A percentile compares a stretch with the other conserved stretches of the same genome.
Evolutionary conservation across 805 yeast genomes (phyloP).

Genomic region (Lipomyces chichibuensis): DNA sequence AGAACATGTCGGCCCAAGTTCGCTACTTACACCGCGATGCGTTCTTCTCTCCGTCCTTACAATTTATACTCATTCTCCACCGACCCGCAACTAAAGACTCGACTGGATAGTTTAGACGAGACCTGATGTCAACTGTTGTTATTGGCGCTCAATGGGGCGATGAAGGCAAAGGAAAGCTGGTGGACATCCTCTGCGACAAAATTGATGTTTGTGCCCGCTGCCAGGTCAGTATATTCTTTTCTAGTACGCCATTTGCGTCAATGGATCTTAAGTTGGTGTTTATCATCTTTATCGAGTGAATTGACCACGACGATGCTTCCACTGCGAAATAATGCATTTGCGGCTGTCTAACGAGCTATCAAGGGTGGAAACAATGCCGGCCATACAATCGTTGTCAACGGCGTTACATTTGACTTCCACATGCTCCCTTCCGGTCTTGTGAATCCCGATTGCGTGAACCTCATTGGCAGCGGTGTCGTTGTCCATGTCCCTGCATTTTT

Average conservation of each 20-base stretch:
- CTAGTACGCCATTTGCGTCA: neutral
- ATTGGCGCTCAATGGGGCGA: conserved; percentile 99
- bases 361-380: conserved; percentile 98
- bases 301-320: neutral
- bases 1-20: neutral
- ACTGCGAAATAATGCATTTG: neutral
- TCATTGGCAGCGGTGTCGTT: conserved; percentile 96
- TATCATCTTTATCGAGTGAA: conserved; percentile 6
- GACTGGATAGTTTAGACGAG: neutral
- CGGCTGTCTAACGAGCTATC: neutral
- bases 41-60: neutral
- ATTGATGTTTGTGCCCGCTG: conserved; percentile 97
- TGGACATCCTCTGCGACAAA: conserved; percentile 90
- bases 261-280: neutral
- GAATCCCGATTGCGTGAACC: conserved; percentile 84
- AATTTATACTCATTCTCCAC: conserved; percentile 2
- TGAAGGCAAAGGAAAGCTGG: conserved; percentile 98
- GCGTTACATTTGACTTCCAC: conserved; percentile 92
- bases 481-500: conserved; percentile 93
- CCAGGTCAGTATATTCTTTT: conserved; percentile 41
- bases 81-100: conserved; percentile 1
- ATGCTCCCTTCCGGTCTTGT: conserved; percentile 99
- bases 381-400: conserved; percentile 93
- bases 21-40: conserved; percentile 21
- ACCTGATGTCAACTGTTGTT: conserved; percentile 64